These are phyloP conservation scores for Diaporthe caulivora DNA, from an alignment of 2,329 filamentous ascomycete species.

Conservation along the genomic window DNA sequence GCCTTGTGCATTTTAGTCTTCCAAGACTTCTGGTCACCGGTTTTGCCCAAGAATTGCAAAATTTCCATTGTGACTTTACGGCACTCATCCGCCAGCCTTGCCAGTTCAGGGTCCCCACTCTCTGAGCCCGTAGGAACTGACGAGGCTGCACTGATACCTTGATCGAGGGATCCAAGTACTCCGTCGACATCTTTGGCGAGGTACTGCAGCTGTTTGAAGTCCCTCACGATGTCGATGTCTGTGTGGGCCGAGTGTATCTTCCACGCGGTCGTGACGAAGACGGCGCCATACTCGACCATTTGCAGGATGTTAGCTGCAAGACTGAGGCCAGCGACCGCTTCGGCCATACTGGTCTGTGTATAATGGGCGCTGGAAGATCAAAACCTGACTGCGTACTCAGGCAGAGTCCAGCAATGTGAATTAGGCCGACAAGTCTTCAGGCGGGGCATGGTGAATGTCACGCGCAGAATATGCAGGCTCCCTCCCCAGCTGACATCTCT, in stretches of 20 bases:
- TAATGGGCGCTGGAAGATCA: neutral
- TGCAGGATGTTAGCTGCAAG: conserved; percentile 8
- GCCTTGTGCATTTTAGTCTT: too few relatives aligned
- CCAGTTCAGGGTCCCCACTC: neutral
- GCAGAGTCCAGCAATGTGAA: too few relatives aligned
- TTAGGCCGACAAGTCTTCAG: too few relatives aligned
- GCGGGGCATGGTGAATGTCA: too few relatives aligned
- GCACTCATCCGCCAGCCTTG: neutral
- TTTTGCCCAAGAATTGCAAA: neutral
- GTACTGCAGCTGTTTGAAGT: neutral
- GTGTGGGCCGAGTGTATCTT: neutral
- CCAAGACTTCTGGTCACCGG: neutral
- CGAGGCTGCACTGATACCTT: neutral
- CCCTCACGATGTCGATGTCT: neutral
- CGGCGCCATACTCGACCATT: neutral
- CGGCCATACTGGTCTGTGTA: neutral
- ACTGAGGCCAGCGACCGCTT: neutral
- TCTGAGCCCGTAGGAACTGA: neutral
- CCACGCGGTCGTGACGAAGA: neutral
- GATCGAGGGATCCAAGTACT: neutral
- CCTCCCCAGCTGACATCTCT: too few relatives aligned
- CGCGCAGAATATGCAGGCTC: too few relatives aligned
- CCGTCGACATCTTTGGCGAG: neutral
- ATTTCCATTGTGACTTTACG: neutral
- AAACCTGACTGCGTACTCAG: too few relatives aligned